Conservation (phyloP, 2,329 filamentous ascomycete species). For the Pestalotiopsis sp. region DNA sequence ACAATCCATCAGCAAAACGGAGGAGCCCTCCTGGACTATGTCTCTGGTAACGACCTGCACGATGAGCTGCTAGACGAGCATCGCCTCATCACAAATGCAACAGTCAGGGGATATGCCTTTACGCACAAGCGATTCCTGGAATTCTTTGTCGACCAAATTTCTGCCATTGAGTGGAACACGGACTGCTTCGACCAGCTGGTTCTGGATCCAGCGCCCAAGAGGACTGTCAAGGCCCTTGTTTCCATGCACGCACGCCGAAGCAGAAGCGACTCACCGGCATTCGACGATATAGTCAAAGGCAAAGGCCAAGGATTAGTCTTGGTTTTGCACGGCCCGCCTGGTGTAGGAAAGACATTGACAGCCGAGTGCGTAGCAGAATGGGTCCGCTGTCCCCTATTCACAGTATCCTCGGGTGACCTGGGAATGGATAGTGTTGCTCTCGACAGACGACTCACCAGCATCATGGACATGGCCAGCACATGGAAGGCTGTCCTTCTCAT, state of each 20-base stretch:
- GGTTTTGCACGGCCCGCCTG: slow-evolving; percentile 47
- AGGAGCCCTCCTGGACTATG: slow-evolving; percentile 21
- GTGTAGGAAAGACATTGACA: slow-evolving; percentile 44
- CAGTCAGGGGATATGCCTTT: slow-evolving; percentile 34
- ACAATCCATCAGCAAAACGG: slow-evolving; percentile 9
- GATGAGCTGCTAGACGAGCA: slow-evolving; percentile 30
- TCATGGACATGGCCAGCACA: slow-evolving; percentile 42
- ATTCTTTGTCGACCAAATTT: slow-evolving; percentile 20
- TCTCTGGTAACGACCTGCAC: slow-evolving; percentile 20
- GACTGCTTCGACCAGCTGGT: slow-evolving; percentile 24
- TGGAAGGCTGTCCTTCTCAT: slow-evolving; percentile 38
- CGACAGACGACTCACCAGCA: slow-evolving; percentile 19
- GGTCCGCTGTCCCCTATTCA: slow-evolving; percentile 33
- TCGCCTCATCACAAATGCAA: slow-evolving; percentile 25
- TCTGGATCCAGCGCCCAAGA: slow-evolving; percentile 21
- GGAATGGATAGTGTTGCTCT: slow-evolving; percentile 26
- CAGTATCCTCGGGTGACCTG: slow-evolving; percentile 30
- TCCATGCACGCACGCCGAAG: slow-evolving; percentile 17
- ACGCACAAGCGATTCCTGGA: slow-evolving; percentile 33
- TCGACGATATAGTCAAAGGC: slow-evolving; percentile 16
- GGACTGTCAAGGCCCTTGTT: slow-evolving; percentile 22
- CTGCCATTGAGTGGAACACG: slow-evolving; percentile 21
- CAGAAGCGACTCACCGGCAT: slow-evolving; percentile 20
- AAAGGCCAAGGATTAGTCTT: slow-evolving; percentile 44
- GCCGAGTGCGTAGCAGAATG: slow-evolving; percentile 37